Conservation (phyloP, 2,329 filamentous ascomycete genomes). For the Fonsecaea monophora region DNA sequence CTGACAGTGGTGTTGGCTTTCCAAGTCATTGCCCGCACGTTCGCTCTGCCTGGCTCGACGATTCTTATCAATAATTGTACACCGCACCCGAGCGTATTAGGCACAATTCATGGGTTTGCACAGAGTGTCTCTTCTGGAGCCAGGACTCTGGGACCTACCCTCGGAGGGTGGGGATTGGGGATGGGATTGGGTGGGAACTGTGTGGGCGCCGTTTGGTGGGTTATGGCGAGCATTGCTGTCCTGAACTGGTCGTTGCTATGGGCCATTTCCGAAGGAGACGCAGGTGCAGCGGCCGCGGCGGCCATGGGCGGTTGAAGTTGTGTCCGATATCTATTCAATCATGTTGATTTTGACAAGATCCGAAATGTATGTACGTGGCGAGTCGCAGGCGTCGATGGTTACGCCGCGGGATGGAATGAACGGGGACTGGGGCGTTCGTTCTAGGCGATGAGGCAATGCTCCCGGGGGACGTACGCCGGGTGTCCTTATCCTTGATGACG, state of each 20-base stretch:
- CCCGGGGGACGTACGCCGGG: not conserved
- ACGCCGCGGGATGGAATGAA: not conserved
- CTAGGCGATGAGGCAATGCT: not conserved
- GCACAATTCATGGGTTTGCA: conserved; percentile 65
- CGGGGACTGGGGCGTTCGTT: not conserved
- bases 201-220: conserved; percentile 66
- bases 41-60: conserved; percentile 65
- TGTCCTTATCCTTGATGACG: not conserved
- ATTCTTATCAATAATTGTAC: conserved; percentile 68
- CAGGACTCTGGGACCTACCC: conserved; percentile 62
- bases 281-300: conserved; percentile 17
- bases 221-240: conserved; percentile 60
- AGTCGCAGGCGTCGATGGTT: not conserved
- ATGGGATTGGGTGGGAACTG: conserved; percentile 61
- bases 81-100: conserved; percentile 63
- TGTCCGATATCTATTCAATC: not conserved
- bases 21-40: conserved; percentile 76
- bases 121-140: conserved; percentile 62
- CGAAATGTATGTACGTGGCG: not conserved
- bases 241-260: conserved; percentile 65
- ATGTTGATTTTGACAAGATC: not conserved
- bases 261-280: conserved; percentile 66
- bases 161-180: conserved; percentile 62
- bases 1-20: conserved; percentile 69
- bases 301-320: conserved; percentile 1